Conservation (phyloP, 768 basidiomycete genomes). For the Hygrocybe coccinea region DNA sequence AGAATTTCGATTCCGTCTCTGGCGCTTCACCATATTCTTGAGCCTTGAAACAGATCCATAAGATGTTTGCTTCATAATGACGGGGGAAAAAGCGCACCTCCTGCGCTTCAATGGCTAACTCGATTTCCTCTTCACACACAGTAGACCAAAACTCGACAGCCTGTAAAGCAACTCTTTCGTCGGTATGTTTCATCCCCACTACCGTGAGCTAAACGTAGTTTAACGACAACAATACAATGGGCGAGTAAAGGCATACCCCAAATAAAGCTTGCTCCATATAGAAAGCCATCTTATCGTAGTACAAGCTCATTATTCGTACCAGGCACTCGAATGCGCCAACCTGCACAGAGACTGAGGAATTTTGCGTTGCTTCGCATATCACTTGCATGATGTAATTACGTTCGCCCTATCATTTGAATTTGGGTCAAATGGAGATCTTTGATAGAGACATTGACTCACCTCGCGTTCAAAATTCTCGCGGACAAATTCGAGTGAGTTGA, state of each 20-base stretch:
- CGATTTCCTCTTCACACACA: slow-evolving; percentile 96
- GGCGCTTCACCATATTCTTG: slow-evolving; percentile 84
- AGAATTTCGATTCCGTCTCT: slow-evolving; percentile 81
- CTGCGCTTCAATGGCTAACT: slow-evolving; percentile 83
- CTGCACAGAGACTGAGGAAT: slow-evolving; percentile 71
- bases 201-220: slow-evolving; percentile 69
- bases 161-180: slow-evolving; percentile 89
- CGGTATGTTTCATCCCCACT: slow-evolving; percentile 91
- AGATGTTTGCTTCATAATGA: not conserved
- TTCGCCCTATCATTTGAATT: slow-evolving; percentile 64
- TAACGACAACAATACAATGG: slow-evolving; percentile 15
- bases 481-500: slow-evolving; percentile 95
- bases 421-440: slow-evolving; percentile 9
- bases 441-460: slow-evolving; percentile 44
- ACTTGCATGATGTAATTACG: slow-evolving; percentile 99
- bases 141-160: slow-evolving; percentile 99
- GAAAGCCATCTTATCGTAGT: slow-evolving; percentile 98
- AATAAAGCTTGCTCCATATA: slow-evolving; percentile 99
- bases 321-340: slow-evolving; percentile 95
- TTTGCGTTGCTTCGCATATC: slow-evolving; percentile 97
- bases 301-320: slow-evolving; percentile 93
- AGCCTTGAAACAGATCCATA: slow-evolving; percentile 47
- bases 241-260: slow-evolving; percentile 57
- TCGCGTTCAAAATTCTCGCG: slow-evolving; percentile 97
- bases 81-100: slow-evolving; percentile 51